Percentiles rank a stretch among this genome's conserved stretches.
phyloP scores from a whole-genome alignment of 305 asterid species.

The Fraxinus latifolia region DNA sequence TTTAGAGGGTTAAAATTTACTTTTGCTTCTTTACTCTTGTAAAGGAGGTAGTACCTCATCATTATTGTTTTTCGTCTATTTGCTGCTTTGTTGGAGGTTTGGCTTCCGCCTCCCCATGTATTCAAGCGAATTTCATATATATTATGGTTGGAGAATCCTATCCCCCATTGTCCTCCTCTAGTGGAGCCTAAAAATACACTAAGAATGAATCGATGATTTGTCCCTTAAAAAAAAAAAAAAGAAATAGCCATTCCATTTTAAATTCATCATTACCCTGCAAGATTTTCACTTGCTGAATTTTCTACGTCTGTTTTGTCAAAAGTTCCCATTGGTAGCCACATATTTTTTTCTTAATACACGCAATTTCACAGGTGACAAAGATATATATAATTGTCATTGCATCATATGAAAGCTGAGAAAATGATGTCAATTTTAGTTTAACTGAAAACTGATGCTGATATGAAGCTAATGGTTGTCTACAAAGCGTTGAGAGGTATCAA shows the following conservation, averaged over 20 bases:
- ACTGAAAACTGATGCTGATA: constrained; percentile 29
- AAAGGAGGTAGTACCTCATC: neutral
- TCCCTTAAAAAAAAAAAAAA: neutral
- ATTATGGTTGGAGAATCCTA: neutral
- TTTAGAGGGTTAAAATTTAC: neutral
- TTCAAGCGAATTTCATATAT: neutral
- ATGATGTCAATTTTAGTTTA: neutral
- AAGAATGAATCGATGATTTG: neutral
- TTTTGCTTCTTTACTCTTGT: neutral
- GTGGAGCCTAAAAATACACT: neutral
- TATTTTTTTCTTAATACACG: neutral
- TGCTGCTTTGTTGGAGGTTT: neutral
- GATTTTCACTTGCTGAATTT: neutral
- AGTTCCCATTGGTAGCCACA: neutral
- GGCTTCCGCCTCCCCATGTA: neutral
- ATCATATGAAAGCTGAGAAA: neutral
- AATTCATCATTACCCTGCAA: neutral
- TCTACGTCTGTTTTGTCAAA: neutral
- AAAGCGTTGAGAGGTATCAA: constrained; percentile 26
- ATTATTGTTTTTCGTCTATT: too few relatives aligned
- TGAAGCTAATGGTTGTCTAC: constrained; percentile 16
- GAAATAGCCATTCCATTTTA: neutral
- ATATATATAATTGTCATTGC: constrained; percentile 18
- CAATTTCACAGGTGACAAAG: neutral
- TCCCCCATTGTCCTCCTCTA: neutral